A percentile compares a stretch with the other conserved stretches of the same genome.
Evolutionary conservation across 2,329 filamentous ascomycete genomes (phyloP).

Genomic region (Ustilaginoidea virens): DNA sequence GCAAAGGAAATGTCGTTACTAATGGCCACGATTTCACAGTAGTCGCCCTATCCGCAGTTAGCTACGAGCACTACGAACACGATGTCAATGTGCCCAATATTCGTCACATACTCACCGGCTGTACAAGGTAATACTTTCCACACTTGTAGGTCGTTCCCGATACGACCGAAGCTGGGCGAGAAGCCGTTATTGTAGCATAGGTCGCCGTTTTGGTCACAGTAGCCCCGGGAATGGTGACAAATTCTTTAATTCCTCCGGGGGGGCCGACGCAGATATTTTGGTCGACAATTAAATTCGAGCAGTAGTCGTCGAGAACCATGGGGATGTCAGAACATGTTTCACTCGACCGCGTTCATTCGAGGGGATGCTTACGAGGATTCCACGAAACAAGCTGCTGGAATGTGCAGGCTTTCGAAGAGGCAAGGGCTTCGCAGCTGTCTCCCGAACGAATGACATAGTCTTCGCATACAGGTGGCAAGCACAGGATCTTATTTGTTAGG

Average conservation of each 20-base stretch:
- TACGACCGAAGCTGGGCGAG: conserved; percentile 1
- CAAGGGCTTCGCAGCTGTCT: conserved; percentile 1
- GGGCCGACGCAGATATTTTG: conserved; percentile 4
- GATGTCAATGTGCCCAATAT: neutral
- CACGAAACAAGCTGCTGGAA: conserved; percentile 3
- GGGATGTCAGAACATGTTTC: conserved; percentile 1
- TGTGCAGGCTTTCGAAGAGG: neutral
- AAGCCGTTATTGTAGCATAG: conserved; percentile 1
- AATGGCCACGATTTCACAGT: conserved; percentile 2
- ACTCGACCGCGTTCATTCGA: neutral
- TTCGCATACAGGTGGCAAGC: conserved; percentile 1
- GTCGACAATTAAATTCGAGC: conserved; percentile 2
- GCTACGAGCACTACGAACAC: neutral
- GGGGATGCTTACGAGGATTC: conserved; percentile 2
- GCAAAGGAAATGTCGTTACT: conserved; percentile 1
- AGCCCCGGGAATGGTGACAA: neutral
- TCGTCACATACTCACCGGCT: conserved; percentile 1
- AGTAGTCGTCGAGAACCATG: conserved; percentile 1
- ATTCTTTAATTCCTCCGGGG: conserved; percentile 1
- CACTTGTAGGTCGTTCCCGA: conserved; percentile 1
- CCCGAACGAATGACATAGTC: conserved; percentile 2
- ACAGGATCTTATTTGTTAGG: conserved; percentile 2
- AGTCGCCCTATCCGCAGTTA: conserved; percentile 1
- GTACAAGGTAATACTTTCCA: conserved; percentile 2
- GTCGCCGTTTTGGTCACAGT: conserved; percentile 1